A percentile compares a stretch with the other conserved stretches of the same genome.
These are phyloP conservation scores for Acer negundo DNA, from an alignment of 345 rosid species.

Conservation along the genomic window DNA sequence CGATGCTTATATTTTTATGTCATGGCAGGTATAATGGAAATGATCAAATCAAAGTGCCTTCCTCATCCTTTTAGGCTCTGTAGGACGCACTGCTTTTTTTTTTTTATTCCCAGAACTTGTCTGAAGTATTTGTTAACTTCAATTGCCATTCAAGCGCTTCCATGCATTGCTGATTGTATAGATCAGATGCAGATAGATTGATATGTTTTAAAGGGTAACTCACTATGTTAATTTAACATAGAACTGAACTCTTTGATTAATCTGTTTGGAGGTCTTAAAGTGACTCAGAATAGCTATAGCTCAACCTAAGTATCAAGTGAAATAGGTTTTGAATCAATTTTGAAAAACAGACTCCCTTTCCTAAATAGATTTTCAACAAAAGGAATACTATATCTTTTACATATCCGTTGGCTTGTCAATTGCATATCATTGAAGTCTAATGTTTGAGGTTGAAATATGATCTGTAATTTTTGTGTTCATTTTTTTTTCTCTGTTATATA, in stretches of 20 bases:
- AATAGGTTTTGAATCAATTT: background rate
- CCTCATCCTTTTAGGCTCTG: background rate
- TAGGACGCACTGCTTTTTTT: background rate
- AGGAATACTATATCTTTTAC: conserved; percentile 2
- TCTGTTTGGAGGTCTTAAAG: background rate
- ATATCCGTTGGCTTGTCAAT: background rate
- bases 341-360: background rate
- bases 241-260: background rate
- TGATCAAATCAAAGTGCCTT: background rate
- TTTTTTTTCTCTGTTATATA: background rate
- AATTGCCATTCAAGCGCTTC: background rate
- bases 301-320: background rate
- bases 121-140: background rate
- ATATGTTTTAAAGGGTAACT: background rate
- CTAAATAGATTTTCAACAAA: background rate
- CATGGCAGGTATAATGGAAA: background rate
- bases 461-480: background rate
- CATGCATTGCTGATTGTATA: background rate
- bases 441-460: background rate
- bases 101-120: background rate
- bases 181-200: background rate
- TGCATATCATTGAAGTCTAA: background rate
- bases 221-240: background rate
- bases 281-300: background rate
- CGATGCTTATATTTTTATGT: background rate